Percentiles rank a stretch among this genome's conserved stretches.
Evolutionary conservation across 345 rosid species (phyloP).

Genomic region (Brassica rapa): DNA sequence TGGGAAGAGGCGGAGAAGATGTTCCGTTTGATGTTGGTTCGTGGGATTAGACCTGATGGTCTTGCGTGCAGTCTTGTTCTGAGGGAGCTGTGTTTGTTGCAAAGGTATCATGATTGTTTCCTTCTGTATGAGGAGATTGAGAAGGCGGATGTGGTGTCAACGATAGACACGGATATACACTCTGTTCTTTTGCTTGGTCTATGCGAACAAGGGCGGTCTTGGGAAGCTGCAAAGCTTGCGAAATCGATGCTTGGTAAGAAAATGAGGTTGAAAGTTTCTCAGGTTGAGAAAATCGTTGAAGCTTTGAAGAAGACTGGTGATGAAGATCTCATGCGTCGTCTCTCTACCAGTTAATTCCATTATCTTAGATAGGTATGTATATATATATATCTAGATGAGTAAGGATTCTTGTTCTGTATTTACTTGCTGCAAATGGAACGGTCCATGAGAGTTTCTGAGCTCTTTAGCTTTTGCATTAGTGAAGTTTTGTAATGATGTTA

Average conservation of each 20-base stretch:
- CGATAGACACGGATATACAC: conserved; percentile 65
- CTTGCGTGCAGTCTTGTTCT: conserved; percentile 66
- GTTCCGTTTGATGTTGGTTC: conserved; percentile 51
- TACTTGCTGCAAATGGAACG: too few relatives aligned
- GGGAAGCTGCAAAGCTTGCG: conserved; percentile 67
- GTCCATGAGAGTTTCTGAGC: neutral
- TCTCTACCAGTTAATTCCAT: conserved; percentile 24
- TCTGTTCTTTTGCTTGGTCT: conserved; percentile 60
- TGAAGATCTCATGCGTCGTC: conserved; percentile 44
- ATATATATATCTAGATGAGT: too few relatives aligned
- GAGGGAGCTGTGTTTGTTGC: conserved; percentile 55
- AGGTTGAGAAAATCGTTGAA: conserved; percentile 40
- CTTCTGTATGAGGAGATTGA: conserved; percentile 52
- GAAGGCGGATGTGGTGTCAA: conserved; percentile 46
- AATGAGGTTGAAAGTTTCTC: conserved; percentile 42
- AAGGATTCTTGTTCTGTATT: too few relatives aligned
- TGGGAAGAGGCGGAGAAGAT: conserved; percentile 60
- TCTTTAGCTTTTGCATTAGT: neutral
- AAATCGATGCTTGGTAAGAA: conserved; percentile 57
- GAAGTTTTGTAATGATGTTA: conserved; percentile 39
- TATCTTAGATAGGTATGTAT: neutral
- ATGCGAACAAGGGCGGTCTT: conserved; percentile 43
- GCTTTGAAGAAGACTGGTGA: conserved; percentile 51
- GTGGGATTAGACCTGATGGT: conserved; percentile 66
- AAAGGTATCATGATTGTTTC: conserved; percentile 61